phyloP scores from a whole-genome alignment of 176 grass and related monocot species.

The Typha latifolia region DNA sequence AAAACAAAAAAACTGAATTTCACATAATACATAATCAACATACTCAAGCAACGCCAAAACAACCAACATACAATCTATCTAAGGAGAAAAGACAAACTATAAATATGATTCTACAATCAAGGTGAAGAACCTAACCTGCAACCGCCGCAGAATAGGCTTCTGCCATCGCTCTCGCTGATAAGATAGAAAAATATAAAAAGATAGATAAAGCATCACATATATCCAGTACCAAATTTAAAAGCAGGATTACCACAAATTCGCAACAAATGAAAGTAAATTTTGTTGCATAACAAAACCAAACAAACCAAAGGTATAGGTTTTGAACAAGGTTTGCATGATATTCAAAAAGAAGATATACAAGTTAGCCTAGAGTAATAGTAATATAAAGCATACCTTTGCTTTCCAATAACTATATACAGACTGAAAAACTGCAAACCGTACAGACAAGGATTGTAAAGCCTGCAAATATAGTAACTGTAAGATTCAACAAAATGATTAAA shows the following conservation, averaged over 20 bases:
- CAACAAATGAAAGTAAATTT: too few species aligned
- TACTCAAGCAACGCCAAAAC: too few species aligned
- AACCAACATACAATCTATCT: too few species aligned
- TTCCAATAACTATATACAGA: slow-evolving; percentile 97
- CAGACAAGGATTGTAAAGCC: slow-evolving; percentile 69
- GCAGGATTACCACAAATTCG: too few species aligned
- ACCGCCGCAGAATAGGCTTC: slow-evolving; percentile 89
- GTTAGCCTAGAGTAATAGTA: background rate
- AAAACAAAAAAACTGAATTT: too few species aligned
- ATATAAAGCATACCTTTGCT: slow-evolving; percentile 51
- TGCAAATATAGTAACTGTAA: slow-evolving; percentile 34
- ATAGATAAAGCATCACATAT: slow-evolving; percentile 7
- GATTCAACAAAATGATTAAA: slow-evolving; percentile 11
- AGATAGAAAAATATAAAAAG: slow-evolving; percentile 16
- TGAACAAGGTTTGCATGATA: background rate
- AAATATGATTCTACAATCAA: background rate
- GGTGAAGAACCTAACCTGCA: slow-evolving; percentile 59
- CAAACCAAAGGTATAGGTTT: background rate
- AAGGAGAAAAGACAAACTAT: too few species aligned
- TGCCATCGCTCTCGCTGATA: slow-evolving; percentile 87
- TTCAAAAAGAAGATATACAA: background rate
- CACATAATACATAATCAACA: too few species aligned
- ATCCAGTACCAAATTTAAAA: background rate
- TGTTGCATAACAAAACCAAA: background rate
- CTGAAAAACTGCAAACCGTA: slow-evolving; percentile 56